These are phyloP conservation scores for Aspergillus bridgeri DNA, from an alignment of 495 filamentous ascomycete species.

Conservation along the genomic window DNA sequence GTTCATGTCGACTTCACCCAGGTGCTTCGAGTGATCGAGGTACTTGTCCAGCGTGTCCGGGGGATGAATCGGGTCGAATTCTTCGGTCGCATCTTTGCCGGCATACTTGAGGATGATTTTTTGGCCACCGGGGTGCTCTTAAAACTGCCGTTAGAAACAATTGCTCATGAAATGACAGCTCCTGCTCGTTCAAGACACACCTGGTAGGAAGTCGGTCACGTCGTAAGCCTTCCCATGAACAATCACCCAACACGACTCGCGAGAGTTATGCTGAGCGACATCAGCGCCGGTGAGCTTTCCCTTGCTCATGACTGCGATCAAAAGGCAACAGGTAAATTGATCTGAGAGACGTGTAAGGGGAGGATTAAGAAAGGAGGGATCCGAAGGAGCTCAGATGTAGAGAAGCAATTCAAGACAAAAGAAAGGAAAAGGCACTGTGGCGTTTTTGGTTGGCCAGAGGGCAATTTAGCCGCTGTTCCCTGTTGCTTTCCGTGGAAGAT, in stretches of 20 bases:
- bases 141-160: not conserved
- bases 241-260: slow-evolving; percentile 78
- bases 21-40: slow-evolving; percentile 78
- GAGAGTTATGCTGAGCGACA: slow-evolving; percentile 79
- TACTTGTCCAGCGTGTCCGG: slow-evolving; percentile 77
- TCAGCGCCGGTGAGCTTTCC: slow-evolving; percentile 61
- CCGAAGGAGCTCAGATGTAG: too few species aligned
- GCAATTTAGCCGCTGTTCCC: too few species aligned
- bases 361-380: not conserved
- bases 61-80: slow-evolving; percentile 91
- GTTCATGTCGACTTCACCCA: slow-evolving; percentile 87
- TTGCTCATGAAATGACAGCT: not conserved
- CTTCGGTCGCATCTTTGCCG: slow-evolving; percentile 78
- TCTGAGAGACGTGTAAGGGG: too few species aligned
- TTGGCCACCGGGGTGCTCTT: slow-evolving; percentile 84
- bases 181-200: slow-evolving; percentile 17
- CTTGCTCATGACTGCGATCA: too few species aligned
- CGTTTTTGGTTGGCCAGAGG: too few species aligned
- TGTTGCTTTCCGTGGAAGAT: too few species aligned
- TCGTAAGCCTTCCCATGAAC: slow-evolving; percentile 92
- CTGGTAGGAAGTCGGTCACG: slow-evolving; percentile 82
- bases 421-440: too few species aligned
- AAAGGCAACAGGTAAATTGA: too few species aligned
- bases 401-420: too few species aligned
- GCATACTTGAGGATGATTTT: slow-evolving; percentile 81